Percentiles rank a stretch among this genome's conserved stretches.
These are phyloP conservation scores for Halophytophthora polymorphica DNA, from an alignment of 352 stramenopile species.

Conservation along the genomic window DNA sequence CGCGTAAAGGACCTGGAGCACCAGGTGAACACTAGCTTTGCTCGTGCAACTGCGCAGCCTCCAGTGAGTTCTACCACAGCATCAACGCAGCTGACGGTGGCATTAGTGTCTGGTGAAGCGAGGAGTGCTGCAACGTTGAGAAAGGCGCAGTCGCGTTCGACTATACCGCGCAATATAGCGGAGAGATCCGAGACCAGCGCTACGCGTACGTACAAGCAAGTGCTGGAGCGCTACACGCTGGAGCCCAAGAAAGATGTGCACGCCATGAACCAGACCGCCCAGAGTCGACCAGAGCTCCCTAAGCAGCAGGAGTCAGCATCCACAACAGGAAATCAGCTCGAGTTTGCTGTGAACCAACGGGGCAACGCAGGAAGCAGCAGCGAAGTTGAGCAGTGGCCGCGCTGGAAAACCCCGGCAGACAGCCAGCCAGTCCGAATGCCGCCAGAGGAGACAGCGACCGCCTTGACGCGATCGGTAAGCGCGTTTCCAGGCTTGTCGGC, in stretches of 20 bases:
- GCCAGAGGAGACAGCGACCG: too few species aligned
- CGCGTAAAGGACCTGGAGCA: constrained; percentile 42
- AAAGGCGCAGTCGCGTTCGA: constrained; percentile 22
- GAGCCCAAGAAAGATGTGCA: constrained; percentile 15
- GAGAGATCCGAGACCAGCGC: constrained; percentile 4
- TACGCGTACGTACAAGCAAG: constrained; percentile 29
- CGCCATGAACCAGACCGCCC: not conserved
- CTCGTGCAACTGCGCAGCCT: not conserved
- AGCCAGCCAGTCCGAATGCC: too few species aligned
- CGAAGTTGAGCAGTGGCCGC: not conserved
- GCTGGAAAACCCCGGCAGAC: not conserved
- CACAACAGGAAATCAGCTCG: constrained; percentile 13
- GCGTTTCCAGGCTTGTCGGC: too few species aligned
- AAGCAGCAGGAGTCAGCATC: not conserved
- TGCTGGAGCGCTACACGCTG: constrained; percentile 40
- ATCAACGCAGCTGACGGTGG: constrained; percentile 5
- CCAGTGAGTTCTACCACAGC: not conserved
- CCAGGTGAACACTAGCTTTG: constrained; percentile 3
- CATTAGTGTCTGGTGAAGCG: constrained; percentile 1
- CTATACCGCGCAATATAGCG: constrained; percentile 6
- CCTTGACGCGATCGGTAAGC: too few species aligned
- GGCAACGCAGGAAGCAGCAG: not conserved
- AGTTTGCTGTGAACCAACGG: not conserved
- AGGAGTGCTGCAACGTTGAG: not conserved
- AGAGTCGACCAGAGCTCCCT: constrained; percentile 1